Evolutionary conservation across 106 monocot genomes (phyloP).

Genomic region (Allium fistulosum): DNA sequence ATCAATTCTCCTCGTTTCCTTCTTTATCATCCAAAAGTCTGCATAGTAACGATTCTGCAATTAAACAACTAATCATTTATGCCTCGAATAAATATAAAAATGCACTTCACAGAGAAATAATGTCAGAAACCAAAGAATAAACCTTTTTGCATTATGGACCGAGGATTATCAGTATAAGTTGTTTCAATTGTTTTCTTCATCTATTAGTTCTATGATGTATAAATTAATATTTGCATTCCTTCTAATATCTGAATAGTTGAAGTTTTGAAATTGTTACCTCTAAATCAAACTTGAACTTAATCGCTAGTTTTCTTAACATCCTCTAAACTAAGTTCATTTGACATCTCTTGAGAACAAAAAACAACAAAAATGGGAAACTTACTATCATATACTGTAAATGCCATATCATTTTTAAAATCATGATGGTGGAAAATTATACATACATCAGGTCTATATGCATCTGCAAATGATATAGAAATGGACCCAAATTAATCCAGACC

Average conservation of each 20-base stretch:
- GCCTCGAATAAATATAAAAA: no score
- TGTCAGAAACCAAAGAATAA: no score
- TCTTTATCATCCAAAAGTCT: no score
- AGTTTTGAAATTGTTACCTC: slow-evolving; percentile 40
- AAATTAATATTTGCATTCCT: not conserved
- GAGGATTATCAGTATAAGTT: no score
- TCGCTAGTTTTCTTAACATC: slow-evolving; percentile 78
- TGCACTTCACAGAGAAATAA: no score
- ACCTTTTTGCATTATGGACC: no score
- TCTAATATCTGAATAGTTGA: not conserved
- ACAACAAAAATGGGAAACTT: not conserved
- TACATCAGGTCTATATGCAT: slow-evolving; percentile 77
- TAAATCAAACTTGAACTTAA: slow-evolving; percentile 72
- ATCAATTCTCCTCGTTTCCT: no score
- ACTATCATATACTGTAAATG: not conserved
- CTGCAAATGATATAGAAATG: slow-evolving; percentile 96
- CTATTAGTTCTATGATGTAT: slow-evolving; percentile 17
- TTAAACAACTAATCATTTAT: no score
- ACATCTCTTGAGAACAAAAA: slow-evolving; percentile 61
- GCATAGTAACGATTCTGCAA: no score
- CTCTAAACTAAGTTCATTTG: slow-evolving; percentile 89
- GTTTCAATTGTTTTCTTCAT: slow-evolving; percentile 39
- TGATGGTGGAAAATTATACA: slow-evolving; percentile 1
- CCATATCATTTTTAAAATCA: not conserved
- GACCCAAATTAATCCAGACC: slow-evolving; percentile 97